Evolutionary conservation across 108 stramenopile species (phyloP), one percentile per base, ranked within the genome.

Genomic region (Bacterosira constricta): DNA sequence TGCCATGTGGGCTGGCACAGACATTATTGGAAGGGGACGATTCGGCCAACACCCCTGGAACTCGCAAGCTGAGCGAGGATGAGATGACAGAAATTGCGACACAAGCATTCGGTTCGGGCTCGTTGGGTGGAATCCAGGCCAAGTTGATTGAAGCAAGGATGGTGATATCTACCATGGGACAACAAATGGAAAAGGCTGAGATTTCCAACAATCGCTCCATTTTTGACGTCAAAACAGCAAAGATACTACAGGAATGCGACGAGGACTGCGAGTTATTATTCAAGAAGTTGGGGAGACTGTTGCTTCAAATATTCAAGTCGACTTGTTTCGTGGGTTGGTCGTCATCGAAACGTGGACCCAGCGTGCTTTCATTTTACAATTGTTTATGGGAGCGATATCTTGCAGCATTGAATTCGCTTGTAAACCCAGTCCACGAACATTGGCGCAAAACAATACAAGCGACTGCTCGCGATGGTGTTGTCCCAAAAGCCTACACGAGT

Each of bases 241-340:
- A 21, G 5, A 12, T 34, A 26, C 31, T 74, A 25, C 44, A 65
- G 25, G 44, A 53, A 4, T 57, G 54, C 21, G 61, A 74, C 27
- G 63, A 59, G 37, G n/a, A 45, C 20, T 58, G 55, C 21, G 64
- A 66, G 37, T 11, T 39, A 3, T 9, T 51, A n/a, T 25, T 78
- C 27, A 59, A 65, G 6, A 23, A 47, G 15, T 41, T 66, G 17
- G 69, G 63, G 15, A 34, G 51, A 18, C 39, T 66, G 1, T 31
- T 70, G 58, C 34, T 66, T 12, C 46, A 18, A 3, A 15, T 78
- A 2, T 71, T 69, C 25, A 66, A 66, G 46, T 25, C 41, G 64
- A 39, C 46, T 39, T 71, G 63, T 31, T 66, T 65, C 34, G 69
- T 71, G 11, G 77, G 77, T 29, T 78, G 77, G 77, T 55, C 50